Evolutionary conservation across 306 rosid genomes (phyloP).

Genomic region (Castanea sativa): DNA sequence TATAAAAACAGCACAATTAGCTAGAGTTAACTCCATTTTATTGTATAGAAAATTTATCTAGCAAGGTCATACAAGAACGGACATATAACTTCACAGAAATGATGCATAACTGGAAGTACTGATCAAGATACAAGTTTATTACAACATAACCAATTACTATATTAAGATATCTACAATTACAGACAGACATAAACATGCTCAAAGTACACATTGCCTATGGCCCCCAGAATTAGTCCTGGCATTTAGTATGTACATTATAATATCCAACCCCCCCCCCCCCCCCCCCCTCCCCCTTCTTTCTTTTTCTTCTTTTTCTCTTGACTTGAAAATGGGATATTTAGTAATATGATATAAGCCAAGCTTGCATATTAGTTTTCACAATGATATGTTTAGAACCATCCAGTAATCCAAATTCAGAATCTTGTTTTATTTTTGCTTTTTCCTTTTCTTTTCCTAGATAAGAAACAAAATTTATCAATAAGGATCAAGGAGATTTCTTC

Average conservation of each 20-base stretch:
- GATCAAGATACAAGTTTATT: background rate
- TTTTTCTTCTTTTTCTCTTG: too few species aligned
- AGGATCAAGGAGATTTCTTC: background rate
- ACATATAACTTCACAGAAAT: background rate
- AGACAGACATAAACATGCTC: background rate
- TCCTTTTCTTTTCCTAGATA: too few species aligned
- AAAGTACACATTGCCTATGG: background rate
- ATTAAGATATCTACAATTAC: background rate
- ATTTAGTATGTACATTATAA: background rate
- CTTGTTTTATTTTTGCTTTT: background rate
- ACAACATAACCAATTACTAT: background rate
- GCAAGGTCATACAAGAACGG: background rate
- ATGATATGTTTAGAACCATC: background rate
- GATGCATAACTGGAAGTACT: background rate
- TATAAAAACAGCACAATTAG: conserved; percentile 12
- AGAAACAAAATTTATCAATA: background rate
- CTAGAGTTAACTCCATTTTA: background rate
- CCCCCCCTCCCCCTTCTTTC: too few species aligned
- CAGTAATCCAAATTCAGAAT: background rate
- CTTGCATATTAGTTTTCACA: background rate
- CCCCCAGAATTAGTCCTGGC: background rate
- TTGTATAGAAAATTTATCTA: background rate
- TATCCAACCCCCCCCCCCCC: too few species aligned
- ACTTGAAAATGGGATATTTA: background rate
- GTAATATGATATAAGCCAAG: background rate